phyloP scores from a whole-genome alignment of 352 stramenopile genomes.

The Globisporangium nagaii region DNA sequence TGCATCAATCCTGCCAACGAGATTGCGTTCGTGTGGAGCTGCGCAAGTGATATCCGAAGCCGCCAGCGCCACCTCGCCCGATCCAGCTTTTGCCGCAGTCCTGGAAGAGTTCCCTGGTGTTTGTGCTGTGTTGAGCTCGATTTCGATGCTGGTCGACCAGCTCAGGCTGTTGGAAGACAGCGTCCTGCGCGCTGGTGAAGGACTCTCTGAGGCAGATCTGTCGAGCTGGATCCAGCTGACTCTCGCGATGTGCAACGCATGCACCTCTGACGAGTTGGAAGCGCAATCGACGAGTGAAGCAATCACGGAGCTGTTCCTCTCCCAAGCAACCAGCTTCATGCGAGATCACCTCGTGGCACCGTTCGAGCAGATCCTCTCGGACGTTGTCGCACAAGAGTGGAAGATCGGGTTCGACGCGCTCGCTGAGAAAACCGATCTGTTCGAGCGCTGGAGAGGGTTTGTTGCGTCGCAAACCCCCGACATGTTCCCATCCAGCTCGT shows the following conservation, averaged over 20 bases:
- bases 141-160: constrained; percentile 16
- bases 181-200: neutral
- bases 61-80: neutral
- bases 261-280: neutral
- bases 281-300: neutral
- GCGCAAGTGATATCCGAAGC: neutral
- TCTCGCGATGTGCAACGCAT: neutral
- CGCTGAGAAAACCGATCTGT: constrained; percentile 1
- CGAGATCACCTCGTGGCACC: constrained; percentile 2
- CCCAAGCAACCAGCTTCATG: constrained; percentile 8
- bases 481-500: constrained; percentile 25
- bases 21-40: neutral
- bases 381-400: constrained; percentile 38
- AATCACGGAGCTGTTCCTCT: neutral
- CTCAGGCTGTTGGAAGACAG: constrained; percentile 11
- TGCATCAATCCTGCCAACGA: neutral
- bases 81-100: neutral
- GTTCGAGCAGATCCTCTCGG: constrained; percentile 20
- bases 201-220: neutral
- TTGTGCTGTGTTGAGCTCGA: constrained; percentile 16
- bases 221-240: constrained; percentile 1
- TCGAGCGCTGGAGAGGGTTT: constrained; percentile 23
- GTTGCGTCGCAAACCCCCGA: constrained; percentile 23
- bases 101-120: constrained; percentile 11
- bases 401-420: constrained; percentile 27